phyloP scores from a whole-genome alignment of 805 yeast species.

The Hanseniaspora hatyaiensis region DNA sequence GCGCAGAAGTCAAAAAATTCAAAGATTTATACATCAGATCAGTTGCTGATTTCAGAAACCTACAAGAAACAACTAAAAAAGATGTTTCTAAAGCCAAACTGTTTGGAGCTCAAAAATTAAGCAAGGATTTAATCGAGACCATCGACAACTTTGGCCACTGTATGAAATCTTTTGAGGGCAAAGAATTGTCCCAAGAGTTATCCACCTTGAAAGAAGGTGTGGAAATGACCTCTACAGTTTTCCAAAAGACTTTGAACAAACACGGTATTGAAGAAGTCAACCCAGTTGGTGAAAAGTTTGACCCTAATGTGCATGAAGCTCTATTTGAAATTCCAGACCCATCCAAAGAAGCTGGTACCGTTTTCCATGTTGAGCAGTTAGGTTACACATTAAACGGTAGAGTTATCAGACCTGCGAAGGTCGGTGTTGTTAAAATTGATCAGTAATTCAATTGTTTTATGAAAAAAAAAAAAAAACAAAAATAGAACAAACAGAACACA shows the following conservation, averaged over 20 bases:
- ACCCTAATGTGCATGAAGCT: conserved; percentile 89
- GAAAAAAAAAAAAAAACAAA: neutral
- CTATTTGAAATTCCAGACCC: conserved; percentile 78
- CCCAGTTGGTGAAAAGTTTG: conserved; percentile 75
- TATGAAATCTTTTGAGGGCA: conserved; percentile 55
- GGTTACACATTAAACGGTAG: conserved; percentile 80
- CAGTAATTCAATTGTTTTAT: neutral
- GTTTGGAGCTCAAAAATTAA: conserved; percentile 84
- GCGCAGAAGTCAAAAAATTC: conserved; percentile 64
- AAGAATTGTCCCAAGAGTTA: conserved; percentile 50
- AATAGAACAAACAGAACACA: neutral
- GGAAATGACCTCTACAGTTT: conserved; percentile 74
- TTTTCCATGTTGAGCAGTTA: conserved; percentile 82
- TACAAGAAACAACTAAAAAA: conserved; percentile 80
- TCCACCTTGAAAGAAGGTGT: conserved; percentile 76
- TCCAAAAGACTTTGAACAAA: conserved; percentile 66
- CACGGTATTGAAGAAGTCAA: conserved; percentile 75
- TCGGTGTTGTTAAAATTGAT: conserved; percentile 68
- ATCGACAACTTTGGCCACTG: conserved; percentile 87
- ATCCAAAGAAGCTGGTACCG: conserved; percentile 82
- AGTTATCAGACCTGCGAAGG: conserved; percentile 90
- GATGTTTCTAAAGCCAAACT: conserved; percentile 80
- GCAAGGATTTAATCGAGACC: conserved; percentile 78
- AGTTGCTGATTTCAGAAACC: conserved; percentile 82
- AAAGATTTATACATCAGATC: conserved; percentile 75